Conservation (phyloP, 805 yeast genomes). For the Pichia californica region DNA sequence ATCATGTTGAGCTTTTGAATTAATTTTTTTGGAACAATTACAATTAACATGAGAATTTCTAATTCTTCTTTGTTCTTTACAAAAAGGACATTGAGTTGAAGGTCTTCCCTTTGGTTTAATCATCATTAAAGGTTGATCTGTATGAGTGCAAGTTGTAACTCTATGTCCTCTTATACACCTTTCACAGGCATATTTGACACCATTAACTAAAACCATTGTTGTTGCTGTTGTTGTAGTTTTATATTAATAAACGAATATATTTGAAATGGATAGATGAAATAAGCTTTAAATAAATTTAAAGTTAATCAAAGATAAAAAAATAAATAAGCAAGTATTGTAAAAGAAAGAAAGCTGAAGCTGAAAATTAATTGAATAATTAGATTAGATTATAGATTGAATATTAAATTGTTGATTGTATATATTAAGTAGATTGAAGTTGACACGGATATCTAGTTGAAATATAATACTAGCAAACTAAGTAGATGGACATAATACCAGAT, state of each 20-base stretch:
- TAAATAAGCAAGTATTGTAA: too few relatives aligned
- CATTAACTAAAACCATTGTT: slow-evolving; percentile 84
- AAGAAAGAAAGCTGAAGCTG: too few relatives aligned
- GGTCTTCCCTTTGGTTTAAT: slow-evolving; percentile 97
- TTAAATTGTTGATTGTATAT: too few relatives aligned
- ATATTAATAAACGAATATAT: too few relatives aligned
- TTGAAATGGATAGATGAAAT: not conserved
- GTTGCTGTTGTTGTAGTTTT: not conserved
- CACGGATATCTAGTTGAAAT: too few relatives aligned
- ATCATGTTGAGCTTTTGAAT: slow-evolving; percentile 21
- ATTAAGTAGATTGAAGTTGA: too few relatives aligned
- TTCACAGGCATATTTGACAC: slow-evolving; percentile 93
- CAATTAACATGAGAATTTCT: slow-evolving; percentile 67
- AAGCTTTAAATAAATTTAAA: too few relatives aligned
- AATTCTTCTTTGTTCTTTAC: slow-evolving; percentile 65
- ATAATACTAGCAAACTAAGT: too few relatives aligned
- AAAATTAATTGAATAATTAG: too few relatives aligned
- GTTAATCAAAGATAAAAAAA: too few relatives aligned
- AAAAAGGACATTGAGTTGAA: slow-evolving; percentile 82
- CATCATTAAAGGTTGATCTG: slow-evolving; percentile 84
- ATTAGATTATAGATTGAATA: too few relatives aligned
- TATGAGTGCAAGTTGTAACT: slow-evolving; percentile 88
- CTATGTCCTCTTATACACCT: slow-evolving; percentile 94
- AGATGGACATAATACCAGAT: too few relatives aligned
- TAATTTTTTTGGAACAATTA: slow-evolving; percentile 53